Percentiles rank a stretch among this genome's conserved stretches.
Conservation (phyloP, 768 basidiomycete species). For the Auricularia cornea region DNA sequence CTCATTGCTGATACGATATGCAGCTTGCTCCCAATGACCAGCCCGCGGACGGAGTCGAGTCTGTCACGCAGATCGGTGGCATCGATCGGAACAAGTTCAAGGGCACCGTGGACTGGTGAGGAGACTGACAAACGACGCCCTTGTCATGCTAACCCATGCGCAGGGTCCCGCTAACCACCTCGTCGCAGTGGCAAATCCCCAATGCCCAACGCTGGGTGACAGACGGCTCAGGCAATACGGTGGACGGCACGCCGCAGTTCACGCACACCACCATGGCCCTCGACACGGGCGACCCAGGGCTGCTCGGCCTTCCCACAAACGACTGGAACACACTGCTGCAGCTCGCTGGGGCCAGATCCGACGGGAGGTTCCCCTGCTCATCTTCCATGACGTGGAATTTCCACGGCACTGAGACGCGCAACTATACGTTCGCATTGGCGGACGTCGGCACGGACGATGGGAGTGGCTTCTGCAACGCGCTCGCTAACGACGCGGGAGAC, state of each 20-base stretch:
- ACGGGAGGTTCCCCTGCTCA: constrained; percentile 5
- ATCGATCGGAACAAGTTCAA: constrained; percentile 9
- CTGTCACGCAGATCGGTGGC: constrained; percentile 3
- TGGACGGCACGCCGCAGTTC: constrained; percentile 4
- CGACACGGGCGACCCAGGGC: constrained; percentile 6
- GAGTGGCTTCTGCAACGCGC: constrained; percentile 4
- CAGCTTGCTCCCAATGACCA: constrained; percentile 1
- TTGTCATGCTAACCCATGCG: not conserved
- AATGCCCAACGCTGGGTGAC: not conserved
- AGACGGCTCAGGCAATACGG: not conserved
- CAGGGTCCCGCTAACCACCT: constrained; percentile 1
- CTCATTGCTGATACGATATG: not conserved
- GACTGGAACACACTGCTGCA: constrained; percentile 7
- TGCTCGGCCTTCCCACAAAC: constrained; percentile 7
- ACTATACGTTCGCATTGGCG: constrained; percentile 7
- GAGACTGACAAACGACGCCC: too few species aligned
- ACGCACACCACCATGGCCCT: constrained; percentile 1
- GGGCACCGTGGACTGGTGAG: constrained; percentile 6
- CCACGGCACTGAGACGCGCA: not conserved
- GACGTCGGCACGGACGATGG: constrained; percentile 2
- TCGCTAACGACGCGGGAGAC: constrained; percentile 5
- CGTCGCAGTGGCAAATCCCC: constrained; percentile 3
- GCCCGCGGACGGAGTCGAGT: not conserved
- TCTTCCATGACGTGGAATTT: constrained; percentile 8
- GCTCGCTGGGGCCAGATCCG: constrained; percentile 1